These are phyloP conservation scores for Colletotrichum sp. DNA, from an alignment of 2,329 filamentous ascomycete species.

Conservation along the genomic window DNA sequence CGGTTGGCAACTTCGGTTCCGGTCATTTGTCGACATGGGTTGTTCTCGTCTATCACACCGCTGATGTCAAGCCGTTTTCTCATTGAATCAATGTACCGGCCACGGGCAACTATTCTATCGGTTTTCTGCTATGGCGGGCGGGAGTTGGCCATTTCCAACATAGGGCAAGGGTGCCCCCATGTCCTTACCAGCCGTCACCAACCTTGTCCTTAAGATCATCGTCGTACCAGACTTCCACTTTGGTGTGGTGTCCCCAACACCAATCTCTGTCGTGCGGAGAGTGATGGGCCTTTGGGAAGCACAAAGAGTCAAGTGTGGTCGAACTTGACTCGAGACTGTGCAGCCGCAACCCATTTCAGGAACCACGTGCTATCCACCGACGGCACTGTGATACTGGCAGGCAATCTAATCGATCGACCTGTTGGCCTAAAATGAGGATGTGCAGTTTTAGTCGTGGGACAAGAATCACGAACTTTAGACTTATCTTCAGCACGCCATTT, in stretches of 20 bases:
- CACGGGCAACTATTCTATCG: background rate
- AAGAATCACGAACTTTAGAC: background rate
- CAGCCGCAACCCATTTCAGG: background rate
- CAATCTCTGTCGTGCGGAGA: background rate
- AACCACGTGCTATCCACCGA: background rate
- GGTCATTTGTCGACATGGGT: constrained; percentile 8
- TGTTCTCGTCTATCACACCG: background rate
- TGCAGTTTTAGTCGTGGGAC: background rate
- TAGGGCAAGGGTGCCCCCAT: background rate
- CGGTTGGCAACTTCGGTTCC: constrained; percentile 14
- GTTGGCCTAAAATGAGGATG: background rate
- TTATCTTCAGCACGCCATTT: background rate
- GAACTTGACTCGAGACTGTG: constrained; percentile 13
- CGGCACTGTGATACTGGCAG: background rate
- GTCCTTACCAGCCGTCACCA: background rate
- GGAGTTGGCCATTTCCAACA: background rate
- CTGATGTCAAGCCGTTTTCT: background rate
- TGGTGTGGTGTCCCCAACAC: background rate
- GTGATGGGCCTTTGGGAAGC: background rate
- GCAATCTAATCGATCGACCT: background rate
- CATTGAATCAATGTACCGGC: background rate
- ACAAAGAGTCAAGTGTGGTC: constrained; percentile 5
- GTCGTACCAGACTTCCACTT: background rate
- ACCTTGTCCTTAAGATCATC: constrained; percentile 14
- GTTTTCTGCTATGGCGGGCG: background rate